Evolutionary conservation across 1,284 basidiomycete genomes (phyloP).

Genomic region (Trametes versicolor): DNA sequence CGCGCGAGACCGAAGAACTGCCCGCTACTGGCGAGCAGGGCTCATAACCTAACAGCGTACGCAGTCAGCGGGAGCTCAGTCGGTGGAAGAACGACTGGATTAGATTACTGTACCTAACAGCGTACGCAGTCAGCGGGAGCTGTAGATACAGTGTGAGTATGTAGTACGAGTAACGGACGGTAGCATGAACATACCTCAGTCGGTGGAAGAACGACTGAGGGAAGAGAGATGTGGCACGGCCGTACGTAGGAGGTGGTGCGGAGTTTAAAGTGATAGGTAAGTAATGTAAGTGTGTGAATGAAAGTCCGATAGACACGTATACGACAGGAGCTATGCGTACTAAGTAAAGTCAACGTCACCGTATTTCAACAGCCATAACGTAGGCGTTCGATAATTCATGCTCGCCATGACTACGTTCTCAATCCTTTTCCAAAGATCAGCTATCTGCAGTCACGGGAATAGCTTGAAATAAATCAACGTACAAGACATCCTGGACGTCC

Average conservation of each 20-base stretch:
- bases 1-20: neutral
- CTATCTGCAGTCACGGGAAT: neutral
- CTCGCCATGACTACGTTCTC: constrained; percentile 64
- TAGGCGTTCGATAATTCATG: constrained; percentile 49
- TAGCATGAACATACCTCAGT: constrained; percentile 12
- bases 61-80: constrained; percentile 1
- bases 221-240: too few species aligned
- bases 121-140: neutral
- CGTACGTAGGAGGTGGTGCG: too few species aligned
- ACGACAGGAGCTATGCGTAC: too few species aligned
- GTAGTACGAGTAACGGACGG: too few species aligned
- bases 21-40: constrained; percentile 4
- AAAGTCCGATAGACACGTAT: too few species aligned
- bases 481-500: constrained; percentile 65
- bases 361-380: constrained; percentile 47
- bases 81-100: constrained; percentile 1
- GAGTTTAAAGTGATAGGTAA: too few species aligned
- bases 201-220: constrained; percentile 5
- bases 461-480: constrained; percentile 34
- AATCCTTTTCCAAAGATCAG: constrained; percentile 48
- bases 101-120: neutral
- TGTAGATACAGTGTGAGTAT: neutral
- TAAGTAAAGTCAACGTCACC: too few species aligned
- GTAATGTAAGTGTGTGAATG: too few species aligned
- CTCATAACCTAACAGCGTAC: constrained; percentile 7